Evolutionary conservation across 1,284 basidiomycete genomes (phyloP), one percentile per base, ranked within the genome.

Genomic region (Polyporus tsugae): DNA sequence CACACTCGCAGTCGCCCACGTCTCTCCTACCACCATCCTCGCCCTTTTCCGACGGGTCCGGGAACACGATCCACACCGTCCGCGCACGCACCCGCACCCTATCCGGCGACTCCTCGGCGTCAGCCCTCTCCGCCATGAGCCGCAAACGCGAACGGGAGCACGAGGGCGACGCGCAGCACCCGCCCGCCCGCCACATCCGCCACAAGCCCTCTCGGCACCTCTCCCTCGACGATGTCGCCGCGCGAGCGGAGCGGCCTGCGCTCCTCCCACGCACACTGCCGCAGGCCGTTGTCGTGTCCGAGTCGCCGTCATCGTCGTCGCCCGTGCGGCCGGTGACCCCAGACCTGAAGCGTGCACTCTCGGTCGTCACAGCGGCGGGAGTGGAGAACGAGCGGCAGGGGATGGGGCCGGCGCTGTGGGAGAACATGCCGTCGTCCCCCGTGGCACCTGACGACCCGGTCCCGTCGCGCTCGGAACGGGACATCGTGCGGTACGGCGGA

Each of bases 381-480:
- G 22, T 25, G 6, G 60, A 52, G 64, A 62, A 61, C 33, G 64
- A 33, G 82, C 4, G 58, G 72, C 80, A 68, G 22, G 46, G n/a
- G 11, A 22, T 81, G 81, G 9, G 75, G 77, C 64, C 80, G 77
- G 55, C 81, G 80, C 72, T 79, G 4, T 92, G 89, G 89, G 89
- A 91, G 73, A 87, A 84, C 75, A 92, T 92, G 90, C 90, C 89
- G 62, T 91, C 90, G 0, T 91, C 90, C 0, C 91, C 91, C 0
- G 35, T 62, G 6, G 68, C 63, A 35, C 77, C 87, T 38, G 81
- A 81, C 1, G 46, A 49, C 10, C 83, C 87, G 2, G 82, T 85
- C n/a, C 6, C 81, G 4, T 3, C 52, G 82, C 62, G 61, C 39
- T 35, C 62, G 39, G 73, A 82, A 63, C 63, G 68, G 4, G 85